Evolutionary conservation across 768 basidiomycete species (phyloP).

Genomic region (Hygrophorus pudorinus): DNA sequence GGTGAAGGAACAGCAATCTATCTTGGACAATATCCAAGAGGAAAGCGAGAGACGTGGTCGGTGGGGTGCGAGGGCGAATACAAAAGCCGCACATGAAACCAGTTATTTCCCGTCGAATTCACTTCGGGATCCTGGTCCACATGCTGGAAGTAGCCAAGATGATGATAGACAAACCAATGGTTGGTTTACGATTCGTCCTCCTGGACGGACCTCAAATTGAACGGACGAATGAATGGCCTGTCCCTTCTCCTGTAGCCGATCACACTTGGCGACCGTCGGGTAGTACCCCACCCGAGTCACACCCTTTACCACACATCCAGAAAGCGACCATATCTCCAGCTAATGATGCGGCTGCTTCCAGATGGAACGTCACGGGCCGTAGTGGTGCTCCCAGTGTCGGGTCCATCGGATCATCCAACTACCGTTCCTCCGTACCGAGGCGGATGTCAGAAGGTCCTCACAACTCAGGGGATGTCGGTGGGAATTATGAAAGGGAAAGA

Average conservation of each 20-base stretch:
- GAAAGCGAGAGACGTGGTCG: too few relatives aligned
- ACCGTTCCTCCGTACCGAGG: slow-evolving; percentile 28
- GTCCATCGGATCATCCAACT: slow-evolving; percentile 29
- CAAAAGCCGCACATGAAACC: not conserved
- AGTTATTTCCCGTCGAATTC: not conserved
- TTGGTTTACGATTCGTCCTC: too few relatives aligned
- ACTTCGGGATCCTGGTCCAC: too few relatives aligned
- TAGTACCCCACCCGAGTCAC: slow-evolving; percentile 23
- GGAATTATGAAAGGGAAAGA: slow-evolving; percentile 6
- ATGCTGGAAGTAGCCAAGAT: too few relatives aligned
- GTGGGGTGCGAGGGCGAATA: not conserved
- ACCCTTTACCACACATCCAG: slow-evolving; percentile 43
- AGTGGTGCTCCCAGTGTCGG: slow-evolving; percentile 41
- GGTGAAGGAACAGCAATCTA: slow-evolving; percentile 28
- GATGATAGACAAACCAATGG: slow-evolving; percentile 1
- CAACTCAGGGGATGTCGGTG: slow-evolving; percentile 18
- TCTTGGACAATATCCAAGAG: slow-evolving; percentile 39
- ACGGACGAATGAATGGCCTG: too few relatives aligned
- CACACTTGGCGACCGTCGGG: slow-evolving; percentile 4
- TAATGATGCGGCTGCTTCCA: slow-evolving; percentile 31
- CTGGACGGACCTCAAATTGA: too few relatives aligned
- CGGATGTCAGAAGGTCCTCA: slow-evolving; percentile 29
- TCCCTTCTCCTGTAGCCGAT: not conserved
- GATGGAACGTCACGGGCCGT: slow-evolving; percentile 33
- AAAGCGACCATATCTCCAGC: slow-evolving; percentile 35